Conservation (phyloP, 1,284 basidiomycete genomes). For the Erythrobasidium hasegawianum region DNA sequence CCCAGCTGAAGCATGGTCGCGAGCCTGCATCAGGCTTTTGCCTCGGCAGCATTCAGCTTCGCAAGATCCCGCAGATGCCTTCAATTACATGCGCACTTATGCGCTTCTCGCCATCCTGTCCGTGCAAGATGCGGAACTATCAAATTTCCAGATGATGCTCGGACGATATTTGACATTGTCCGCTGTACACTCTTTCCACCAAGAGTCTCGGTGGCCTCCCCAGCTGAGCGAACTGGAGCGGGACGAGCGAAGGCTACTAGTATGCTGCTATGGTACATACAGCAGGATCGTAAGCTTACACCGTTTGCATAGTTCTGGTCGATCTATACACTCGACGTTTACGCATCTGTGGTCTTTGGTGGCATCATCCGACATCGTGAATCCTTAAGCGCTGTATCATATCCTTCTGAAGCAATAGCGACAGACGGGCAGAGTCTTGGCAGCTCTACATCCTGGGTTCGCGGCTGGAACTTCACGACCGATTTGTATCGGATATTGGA, state of each 20-base stretch:
- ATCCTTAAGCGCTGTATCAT: slow-evolving; percentile 47
- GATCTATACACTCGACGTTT: slow-evolving; percentile 48
- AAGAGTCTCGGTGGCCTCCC: slow-evolving; percentile 47
- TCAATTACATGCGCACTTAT: slow-evolving; percentile 46
- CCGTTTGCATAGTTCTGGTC: slow-evolving; percentile 47
- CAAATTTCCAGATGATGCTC: slow-evolving; percentile 43
- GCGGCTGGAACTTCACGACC: slow-evolving; percentile 49
- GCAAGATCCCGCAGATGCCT: slow-evolving; percentile 38
- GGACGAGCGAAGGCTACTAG: slow-evolving; percentile 48
- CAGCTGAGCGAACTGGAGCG: slow-evolving; percentile 45
- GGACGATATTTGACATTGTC: slow-evolving; percentile 48
- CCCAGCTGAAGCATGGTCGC: slow-evolving; percentile 4
- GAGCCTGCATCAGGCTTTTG: not conserved
- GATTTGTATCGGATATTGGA: slow-evolving; percentile 50
- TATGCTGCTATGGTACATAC: slow-evolving; percentile 37
- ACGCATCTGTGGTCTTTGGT: slow-evolving; percentile 47
- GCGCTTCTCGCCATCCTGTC: slow-evolving; percentile 45
- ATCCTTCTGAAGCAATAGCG: slow-evolving; percentile 44
- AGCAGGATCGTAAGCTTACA: not conserved
- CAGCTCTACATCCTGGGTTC: slow-evolving; percentile 46
- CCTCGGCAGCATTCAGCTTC: slow-evolving; percentile 38
- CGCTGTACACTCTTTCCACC: slow-evolving; percentile 47
- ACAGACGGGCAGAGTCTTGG: not conserved
- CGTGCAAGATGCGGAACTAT: slow-evolving; percentile 46
- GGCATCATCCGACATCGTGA: slow-evolving; percentile 48